Percentiles rank a stretch among this genome's conserved stretches.
phyloP scores from a whole-genome alignment of 345 rosid genomes.

The Boechera retrofracta region DNA sequence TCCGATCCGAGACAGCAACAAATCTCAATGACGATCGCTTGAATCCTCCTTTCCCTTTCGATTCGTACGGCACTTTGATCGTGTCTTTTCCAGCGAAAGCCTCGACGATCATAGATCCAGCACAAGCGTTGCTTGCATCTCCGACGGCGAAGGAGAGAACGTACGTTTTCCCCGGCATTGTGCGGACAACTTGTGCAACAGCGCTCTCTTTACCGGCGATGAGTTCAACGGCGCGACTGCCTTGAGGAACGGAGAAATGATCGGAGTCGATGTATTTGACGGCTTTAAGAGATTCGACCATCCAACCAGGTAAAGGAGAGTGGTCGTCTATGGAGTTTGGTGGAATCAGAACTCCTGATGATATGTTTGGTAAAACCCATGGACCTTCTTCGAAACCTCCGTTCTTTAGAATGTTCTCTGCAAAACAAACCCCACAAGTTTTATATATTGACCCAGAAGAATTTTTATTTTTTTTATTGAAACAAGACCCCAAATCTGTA shows the following conservation, averaged over 20 bases:
- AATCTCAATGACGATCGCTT: constrained; percentile 58
- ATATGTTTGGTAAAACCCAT: constrained; percentile 58
- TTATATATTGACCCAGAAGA: neutral
- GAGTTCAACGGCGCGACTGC: constrained; percentile 68
- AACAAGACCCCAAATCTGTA: neutral
- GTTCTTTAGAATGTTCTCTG: constrained; percentile 75
- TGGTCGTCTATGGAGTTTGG: constrained; percentile 75
- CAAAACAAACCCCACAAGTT: neutral
- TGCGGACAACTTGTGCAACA: constrained; percentile 63
- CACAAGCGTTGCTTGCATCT: constrained; percentile 72
- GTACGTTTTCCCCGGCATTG: constrained; percentile 58
- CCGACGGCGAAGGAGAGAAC: constrained; percentile 69
- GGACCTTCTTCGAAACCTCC: constrained; percentile 90
- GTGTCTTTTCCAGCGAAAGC: constrained; percentile 72
- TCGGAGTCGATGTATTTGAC: constrained; percentile 74
- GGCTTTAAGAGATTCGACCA: constrained; percentile 81
- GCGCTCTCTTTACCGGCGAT: constrained; percentile 88
- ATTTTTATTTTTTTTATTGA: neutral
- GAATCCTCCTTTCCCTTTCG: constrained; percentile 80
- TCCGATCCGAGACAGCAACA: constrained; percentile 53
- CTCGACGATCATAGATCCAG: constrained; percentile 73
- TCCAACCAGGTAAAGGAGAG: constrained; percentile 84
- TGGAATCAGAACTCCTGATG: constrained; percentile 80
- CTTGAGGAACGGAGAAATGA: constrained; percentile 69
- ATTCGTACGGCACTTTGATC: constrained; percentile 61